A percentile compares a stretch with the other conserved stretches of the same genome.
Conservation (phyloP, 805 yeast genomes). For the Candida sphagnicola region DNA sequence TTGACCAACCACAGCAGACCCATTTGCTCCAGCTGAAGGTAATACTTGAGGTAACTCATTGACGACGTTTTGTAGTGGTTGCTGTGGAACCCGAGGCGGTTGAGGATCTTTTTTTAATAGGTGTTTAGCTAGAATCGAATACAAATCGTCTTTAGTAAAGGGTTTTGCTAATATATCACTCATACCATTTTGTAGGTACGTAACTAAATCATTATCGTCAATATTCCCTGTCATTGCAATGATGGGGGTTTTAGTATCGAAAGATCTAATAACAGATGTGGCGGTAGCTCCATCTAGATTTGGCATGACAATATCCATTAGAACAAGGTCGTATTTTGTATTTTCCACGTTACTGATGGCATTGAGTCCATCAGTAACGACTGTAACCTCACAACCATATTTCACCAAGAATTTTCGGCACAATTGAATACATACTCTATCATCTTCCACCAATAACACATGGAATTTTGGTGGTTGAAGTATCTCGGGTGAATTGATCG, state of each 20-base stretch:
- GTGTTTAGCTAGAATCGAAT: conserved; percentile 72
- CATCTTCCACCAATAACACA: conserved; percentile 77
- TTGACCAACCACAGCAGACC: not conserved
- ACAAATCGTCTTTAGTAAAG: conserved; percentile 82
- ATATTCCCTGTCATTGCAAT: conserved; percentile 94
- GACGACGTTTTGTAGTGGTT: conserved; percentile 1
- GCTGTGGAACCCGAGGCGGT: conserved; percentile 4
- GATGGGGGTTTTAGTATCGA: conserved; percentile 83
- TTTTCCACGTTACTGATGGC: conserved; percentile 77
- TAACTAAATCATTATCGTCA: conserved; percentile 74
- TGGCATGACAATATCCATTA: conserved; percentile 91
- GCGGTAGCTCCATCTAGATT: conserved; percentile 88
- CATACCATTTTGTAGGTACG: conserved; percentile 84
- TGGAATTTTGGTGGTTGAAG: conserved; percentile 51
- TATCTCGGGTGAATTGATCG: conserved; percentile 8
- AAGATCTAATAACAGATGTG: conserved; percentile 79
- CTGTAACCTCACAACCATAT: conserved; percentile 90
- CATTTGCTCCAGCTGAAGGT: not conserved
- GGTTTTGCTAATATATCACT: conserved; percentile 92
- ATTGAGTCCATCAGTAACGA: conserved; percentile 87
- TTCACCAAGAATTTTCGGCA: conserved; percentile 79
- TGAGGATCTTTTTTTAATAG: conserved; percentile 39
- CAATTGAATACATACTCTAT: conserved; percentile 74
- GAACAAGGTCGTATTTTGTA: conserved; percentile 67
- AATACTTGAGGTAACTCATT: not conserved